Base-by-base conservation (phyloP, 257 asterid genomes). In the Plectranthus barbatus region DNA sequence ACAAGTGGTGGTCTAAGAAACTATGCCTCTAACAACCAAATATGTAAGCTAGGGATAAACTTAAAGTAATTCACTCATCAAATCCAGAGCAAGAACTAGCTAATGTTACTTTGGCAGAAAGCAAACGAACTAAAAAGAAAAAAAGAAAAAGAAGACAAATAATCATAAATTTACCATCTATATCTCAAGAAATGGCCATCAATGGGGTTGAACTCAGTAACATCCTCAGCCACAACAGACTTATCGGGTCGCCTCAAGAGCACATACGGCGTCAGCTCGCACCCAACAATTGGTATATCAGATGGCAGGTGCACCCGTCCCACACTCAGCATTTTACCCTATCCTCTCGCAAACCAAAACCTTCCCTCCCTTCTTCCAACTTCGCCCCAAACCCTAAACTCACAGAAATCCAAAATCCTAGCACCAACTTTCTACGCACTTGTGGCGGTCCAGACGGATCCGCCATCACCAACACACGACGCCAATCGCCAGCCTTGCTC, bases 201-300 rank as follows among this genome's bases (percentile, higher is more conserved):
- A 13, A 88, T 50, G 2, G 97, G 97, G 42, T 77, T 74, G 48
- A 69, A 69, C 76, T 92, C 95, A 12, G 90, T 76, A 44, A 82
- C 84, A 77, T 91, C 95, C 19, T 86, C 95, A 17, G 83, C 74
- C 7, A 74, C 66, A 40, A 77, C 75, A 15, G 95, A 64, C 33
- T 79, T 80, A 34, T 84, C 85, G 9, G 87, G 77, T 41, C 89
- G 91, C 66, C 75, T 83, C 76, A 86, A 56, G 21, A 86, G 87
- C 51, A 91, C 95, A 42, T 88, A 91, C 7, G 96, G 98, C 50
- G 94, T 84, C 79, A 88, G 81, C 81, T 91, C 98, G 68, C 96
- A 91, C 64, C 96, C 96, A 36, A 91, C 98, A 42, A 91, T 86
- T 50, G 98, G 98, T 76, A 91, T 91, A 58, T 88, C 98, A 21